phyloP scores from a whole-genome alignment of 805 yeast species.

The Groenewaldozyma tartarivorans region DNA sequence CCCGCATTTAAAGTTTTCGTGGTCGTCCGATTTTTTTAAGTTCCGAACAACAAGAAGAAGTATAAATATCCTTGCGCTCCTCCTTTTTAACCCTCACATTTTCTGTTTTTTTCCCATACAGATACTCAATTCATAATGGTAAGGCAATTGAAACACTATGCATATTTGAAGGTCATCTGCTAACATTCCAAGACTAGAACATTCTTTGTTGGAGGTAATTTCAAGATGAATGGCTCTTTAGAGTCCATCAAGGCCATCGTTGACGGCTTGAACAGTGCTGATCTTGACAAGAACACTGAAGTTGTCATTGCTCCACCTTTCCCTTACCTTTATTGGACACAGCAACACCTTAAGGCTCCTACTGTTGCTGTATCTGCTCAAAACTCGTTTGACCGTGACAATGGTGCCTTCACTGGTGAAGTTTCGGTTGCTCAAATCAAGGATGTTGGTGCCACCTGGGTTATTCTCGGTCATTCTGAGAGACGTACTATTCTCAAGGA shows the following conservation, averaged over 20 bases:
- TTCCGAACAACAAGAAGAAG: too few relatives aligned
- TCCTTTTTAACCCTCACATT: too few relatives aligned
- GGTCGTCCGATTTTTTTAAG: too few relatives aligned
- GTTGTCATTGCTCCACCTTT: conserved; percentile 97
- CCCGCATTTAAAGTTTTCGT: too few relatives aligned
- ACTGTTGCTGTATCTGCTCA: conserved; percentile 83
- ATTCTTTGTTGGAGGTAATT: conserved; percentile 98
- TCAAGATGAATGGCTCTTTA: conserved; percentile 95
- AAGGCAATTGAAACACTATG: not conserved
- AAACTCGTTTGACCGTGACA: conserved; percentile 75
- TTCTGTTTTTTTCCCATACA: too few relatives aligned
- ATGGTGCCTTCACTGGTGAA: conserved; percentile 99
- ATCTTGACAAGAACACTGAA: conserved; percentile 69
- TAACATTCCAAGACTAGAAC: conserved; percentile 53
- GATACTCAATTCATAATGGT: too few relatives aligned
- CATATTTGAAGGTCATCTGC: not conserved
- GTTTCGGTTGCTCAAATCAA: conserved; percentile 77
- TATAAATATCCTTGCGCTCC: too few relatives aligned
- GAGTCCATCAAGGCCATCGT: conserved; percentile 76
- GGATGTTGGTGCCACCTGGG: conserved; percentile 92
- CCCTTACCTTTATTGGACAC: conserved; percentile 76
- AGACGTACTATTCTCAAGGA: conserved; percentile 92
- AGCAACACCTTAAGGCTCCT: conserved; percentile 51
- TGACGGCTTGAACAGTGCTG: conserved; percentile 69
- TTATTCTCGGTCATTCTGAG: conserved; percentile 95